phyloP scores from a whole-genome alignment of 2,329 filamentous ascomycete species.

The Trichophyton equinum region DNA sequence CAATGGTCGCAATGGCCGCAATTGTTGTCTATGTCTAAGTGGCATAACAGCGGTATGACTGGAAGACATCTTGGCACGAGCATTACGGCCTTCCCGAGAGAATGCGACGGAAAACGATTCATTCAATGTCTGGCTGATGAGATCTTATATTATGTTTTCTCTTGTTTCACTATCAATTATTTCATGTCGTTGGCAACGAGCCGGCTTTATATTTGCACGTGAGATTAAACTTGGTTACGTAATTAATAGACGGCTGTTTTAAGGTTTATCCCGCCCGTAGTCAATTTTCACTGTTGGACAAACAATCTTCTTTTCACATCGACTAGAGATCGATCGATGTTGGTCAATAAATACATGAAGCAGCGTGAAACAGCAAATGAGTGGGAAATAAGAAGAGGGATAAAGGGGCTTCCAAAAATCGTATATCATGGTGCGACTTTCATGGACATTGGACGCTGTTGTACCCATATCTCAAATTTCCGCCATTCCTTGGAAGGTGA shows the following conservation, averaged over 20 bases:
- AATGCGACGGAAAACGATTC: not conserved
- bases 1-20: slow-evolving; percentile 4
- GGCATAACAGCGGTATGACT: not conserved
- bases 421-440: not conserved
- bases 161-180: not conserved
- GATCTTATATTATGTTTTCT: no score
- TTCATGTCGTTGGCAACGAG: not conserved
- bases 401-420: not conserved
- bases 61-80: no score
- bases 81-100: not conserved
- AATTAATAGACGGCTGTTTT: not conserved
- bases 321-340: not conserved
- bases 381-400: not conserved
- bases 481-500: not conserved
- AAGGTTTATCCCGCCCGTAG: not conserved
- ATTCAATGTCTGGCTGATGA: no score
- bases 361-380: not conserved
- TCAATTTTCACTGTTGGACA: not conserved
- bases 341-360: not conserved
- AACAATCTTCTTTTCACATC: not conserved
- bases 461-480: not conserved
- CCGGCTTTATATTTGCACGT: not conserved
- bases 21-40: slow-evolving; percentile 7
- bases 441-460: not conserved
- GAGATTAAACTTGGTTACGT: not conserved